Conservation (phyloP, 371 early-diverging fungal species). For the Mortierella sp. region DNA sequence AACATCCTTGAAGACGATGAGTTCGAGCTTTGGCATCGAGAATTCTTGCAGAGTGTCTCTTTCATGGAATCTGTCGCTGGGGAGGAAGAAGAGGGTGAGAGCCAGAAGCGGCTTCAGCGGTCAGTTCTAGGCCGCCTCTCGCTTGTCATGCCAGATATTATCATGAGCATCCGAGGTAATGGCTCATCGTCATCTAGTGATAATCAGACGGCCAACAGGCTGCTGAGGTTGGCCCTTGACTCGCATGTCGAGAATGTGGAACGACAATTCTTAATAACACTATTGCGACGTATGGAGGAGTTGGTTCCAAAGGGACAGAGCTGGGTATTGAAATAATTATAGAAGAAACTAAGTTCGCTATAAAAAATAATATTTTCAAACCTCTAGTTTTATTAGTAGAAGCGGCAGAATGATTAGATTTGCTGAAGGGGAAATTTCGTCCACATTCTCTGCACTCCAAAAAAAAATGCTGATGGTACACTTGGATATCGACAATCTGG, state of each 20-base stretch:
- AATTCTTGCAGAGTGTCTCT: constrained; percentile 39
- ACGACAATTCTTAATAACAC: constrained; percentile 24
- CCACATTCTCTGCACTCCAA: too few species aligned
- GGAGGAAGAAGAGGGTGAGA: neutral
- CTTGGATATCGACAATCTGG: too few species aligned
- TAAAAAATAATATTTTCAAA: too few species aligned
- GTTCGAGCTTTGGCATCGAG: constrained; percentile 45
- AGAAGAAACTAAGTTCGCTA: too few species aligned
- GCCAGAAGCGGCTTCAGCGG: neutral
- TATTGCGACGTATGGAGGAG: constrained; percentile 44
- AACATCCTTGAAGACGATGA: constrained; percentile 37
- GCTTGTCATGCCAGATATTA: constrained; percentile 33
- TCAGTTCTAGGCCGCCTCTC: constrained; percentile 23
- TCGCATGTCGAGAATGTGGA: constrained; percentile 16
- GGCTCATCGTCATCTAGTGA: constrained; percentile 15
- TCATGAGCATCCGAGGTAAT: constrained; percentile 24
- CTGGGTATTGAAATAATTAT: constrained; percentile 38
- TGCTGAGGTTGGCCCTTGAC: constrained; percentile 37
- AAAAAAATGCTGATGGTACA: too few species aligned
- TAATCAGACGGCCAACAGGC: constrained; percentile 29
- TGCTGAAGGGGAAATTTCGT: too few species aligned
- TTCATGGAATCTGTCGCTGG: neutral
- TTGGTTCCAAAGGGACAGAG: constrained; percentile 34
- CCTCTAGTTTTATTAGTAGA: too few species aligned
- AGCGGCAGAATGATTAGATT: too few species aligned